Evolutionary conservation across 2,329 filamentous ascomycete species (phyloP).

Genomic region (Aspergillus latus): DNA sequence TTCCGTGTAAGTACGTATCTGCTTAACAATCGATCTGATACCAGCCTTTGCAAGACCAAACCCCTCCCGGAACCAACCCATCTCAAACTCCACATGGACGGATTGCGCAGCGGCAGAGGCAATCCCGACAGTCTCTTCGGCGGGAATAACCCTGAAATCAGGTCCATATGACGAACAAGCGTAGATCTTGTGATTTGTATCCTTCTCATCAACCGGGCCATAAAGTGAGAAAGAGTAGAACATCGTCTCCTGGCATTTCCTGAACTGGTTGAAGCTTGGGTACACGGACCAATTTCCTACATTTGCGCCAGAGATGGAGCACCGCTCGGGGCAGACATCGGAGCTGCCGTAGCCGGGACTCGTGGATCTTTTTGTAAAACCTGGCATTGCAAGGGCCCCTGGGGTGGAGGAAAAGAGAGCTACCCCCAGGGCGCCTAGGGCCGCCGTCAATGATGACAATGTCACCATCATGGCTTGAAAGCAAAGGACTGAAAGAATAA

Average conservation of each 20-base stretch:
- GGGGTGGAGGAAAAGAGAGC: too few relatives aligned
- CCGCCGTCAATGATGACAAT: too few relatives aligned
- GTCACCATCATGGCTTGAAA: too few relatives aligned
- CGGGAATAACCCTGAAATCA: constrained; percentile 16
- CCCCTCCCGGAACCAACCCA: constrained; percentile 31
- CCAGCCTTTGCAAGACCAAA: constrained; percentile 17
- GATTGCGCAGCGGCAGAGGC: constrained; percentile 13
- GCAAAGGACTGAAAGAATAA: too few relatives aligned
- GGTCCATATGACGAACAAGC: constrained; percentile 32
- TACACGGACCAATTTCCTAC: constrained; percentile 25
- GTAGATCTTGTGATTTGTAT: constrained; percentile 30
- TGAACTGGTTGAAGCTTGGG: constrained; percentile 25
- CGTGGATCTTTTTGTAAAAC: not conserved
- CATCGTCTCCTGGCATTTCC: constrained; percentile 30
- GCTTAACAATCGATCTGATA: constrained; percentile 26
- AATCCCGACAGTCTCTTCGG: not conserved
- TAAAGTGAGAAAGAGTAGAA: constrained; percentile 39
- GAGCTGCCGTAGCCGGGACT: constrained; percentile 19
- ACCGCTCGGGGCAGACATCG: constrained; percentile 22
- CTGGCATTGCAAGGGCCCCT: too few relatives aligned
- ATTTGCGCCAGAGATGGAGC: constrained; percentile 19
- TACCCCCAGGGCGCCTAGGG: too few relatives aligned
- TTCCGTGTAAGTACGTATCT: constrained; percentile 32
- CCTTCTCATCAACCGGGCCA: constrained; percentile 33
- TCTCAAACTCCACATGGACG: constrained; percentile 25